Conservation (phyloP, 805 yeast species). For the Candida endomychidarum region DNA sequence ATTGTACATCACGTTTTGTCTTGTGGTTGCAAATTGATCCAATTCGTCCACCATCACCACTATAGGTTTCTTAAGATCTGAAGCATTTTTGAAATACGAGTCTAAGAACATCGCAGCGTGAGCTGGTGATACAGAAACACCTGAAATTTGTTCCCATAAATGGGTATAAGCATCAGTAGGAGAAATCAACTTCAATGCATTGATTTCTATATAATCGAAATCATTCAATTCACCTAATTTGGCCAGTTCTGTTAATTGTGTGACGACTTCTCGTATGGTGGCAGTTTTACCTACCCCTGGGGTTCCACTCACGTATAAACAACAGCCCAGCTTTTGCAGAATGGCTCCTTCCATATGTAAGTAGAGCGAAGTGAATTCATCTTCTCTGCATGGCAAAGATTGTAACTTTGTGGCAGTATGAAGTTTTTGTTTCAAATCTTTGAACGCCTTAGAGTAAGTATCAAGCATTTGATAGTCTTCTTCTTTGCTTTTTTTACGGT, state of each 20-base stretch:
- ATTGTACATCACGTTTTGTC: conserved; percentile 87
- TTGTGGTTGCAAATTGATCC: conserved; percentile 83
- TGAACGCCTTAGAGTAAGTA: conserved; percentile 30
- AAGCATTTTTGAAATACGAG: conserved; percentile 52
- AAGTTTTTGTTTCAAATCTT: conserved; percentile 40
- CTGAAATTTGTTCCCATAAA: conserved; percentile 75
- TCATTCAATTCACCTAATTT: conserved; percentile 27
- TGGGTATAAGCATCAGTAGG: conserved; percentile 82
- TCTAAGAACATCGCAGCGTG: conserved; percentile 71
- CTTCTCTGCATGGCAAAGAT: conserved; percentile 81
- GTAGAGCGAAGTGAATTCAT: conserved; percentile 72
- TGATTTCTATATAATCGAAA: conserved; percentile 82
- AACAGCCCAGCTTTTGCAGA: conserved; percentile 69
- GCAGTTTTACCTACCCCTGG: conserved; percentile 99
- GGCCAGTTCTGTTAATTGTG: conserved; percentile 51
- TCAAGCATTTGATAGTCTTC: conserved; percentile 16
- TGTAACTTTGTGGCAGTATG: conserved; percentile 46
- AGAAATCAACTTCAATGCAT: conserved; percentile 80
- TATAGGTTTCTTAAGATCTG: conserved; percentile 44
- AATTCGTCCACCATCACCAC: conserved; percentile 87
- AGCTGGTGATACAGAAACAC: conserved; percentile 53
- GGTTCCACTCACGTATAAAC: conserved; percentile 90
- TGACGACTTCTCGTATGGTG: conserved; percentile 82
- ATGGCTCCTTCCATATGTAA: conserved; percentile 70
- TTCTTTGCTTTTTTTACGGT: background rate